Conservation (phyloP, 108 stramenopile species). For the Poteriospumella lacustris region DNA sequence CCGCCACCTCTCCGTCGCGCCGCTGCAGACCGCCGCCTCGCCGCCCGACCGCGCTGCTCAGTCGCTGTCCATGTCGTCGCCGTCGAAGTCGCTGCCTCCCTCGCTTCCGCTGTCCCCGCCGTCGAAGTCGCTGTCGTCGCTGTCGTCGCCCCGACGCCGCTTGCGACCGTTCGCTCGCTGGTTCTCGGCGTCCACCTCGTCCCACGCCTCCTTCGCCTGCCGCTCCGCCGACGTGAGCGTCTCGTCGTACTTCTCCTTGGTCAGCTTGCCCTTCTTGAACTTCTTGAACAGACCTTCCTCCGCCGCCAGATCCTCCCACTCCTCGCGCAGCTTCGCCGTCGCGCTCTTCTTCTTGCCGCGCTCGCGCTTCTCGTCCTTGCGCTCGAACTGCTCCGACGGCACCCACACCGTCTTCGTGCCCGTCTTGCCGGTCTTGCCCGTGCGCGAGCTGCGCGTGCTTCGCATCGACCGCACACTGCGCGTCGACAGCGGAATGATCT, state of each 20-base stretch:
- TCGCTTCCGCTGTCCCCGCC: no score
- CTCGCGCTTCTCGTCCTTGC: conserved; percentile 74
- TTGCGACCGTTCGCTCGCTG: no score
- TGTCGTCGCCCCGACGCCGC: no score
- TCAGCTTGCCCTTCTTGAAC: conserved; percentile 68
- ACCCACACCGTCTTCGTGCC: not conserved
- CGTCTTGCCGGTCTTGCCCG: not conserved
- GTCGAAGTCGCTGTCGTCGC: no score
- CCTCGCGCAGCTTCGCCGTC: conserved; percentile 75
- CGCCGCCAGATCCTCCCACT: conserved; percentile 96
- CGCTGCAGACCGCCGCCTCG: no score
- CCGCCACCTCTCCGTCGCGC: no score
- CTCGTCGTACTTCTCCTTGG: conserved; percentile 75
- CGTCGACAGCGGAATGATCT: not conserved
- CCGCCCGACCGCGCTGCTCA: no score
- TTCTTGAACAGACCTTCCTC: conserved; percentile 89
- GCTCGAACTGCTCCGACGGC: conserved; percentile 22
- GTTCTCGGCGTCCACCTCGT: no score
- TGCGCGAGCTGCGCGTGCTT: not conserved
- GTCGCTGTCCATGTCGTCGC: no score
- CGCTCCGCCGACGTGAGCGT: no score
- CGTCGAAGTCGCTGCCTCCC: no score
- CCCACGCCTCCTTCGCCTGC: no score
- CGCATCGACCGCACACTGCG: not conserved
- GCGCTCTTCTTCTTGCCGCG: conserved; percentile 79